These are phyloP conservation scores for Plectosphaerella plurivora DNA, from an alignment of 2,329 filamentous ascomycete genomes.

Conservation along the genomic window DNA sequence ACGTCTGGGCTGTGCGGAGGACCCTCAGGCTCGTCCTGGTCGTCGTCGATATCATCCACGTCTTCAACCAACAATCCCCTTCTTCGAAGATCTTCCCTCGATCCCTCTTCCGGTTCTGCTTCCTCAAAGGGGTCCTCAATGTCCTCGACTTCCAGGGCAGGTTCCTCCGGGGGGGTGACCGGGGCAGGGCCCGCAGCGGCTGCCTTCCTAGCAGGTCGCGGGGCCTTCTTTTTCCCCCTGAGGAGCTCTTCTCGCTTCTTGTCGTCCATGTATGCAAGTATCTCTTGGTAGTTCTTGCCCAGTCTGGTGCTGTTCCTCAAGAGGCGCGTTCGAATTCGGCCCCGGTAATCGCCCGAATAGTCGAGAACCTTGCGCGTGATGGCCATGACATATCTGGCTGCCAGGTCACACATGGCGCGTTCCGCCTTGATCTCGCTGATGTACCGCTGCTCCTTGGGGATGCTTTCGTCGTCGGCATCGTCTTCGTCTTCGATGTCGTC, in stretches of 20 bases:
- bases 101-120: conserved; percentile 53
- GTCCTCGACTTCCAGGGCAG: conserved; percentile 37
- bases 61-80: conserved; percentile 52
- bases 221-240: conserved; percentile 29
- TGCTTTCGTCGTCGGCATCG: conserved; percentile 49
- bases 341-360: conserved; percentile 50
- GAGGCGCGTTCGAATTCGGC: conserved; percentile 65
- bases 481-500: conserved; percentile 54
- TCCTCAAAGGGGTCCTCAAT: conserved; percentile 36
- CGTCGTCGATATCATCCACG: conserved; percentile 38
- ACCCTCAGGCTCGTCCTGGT: conserved; percentile 13
- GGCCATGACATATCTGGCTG: conserved; percentile 78
- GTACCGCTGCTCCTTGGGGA: conserved; percentile 54
- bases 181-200: conserved; percentile 25
- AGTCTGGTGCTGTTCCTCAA: conserved; percentile 75
- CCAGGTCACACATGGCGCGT: conserved; percentile 78
- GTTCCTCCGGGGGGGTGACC: conserved; percentile 36
- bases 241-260: conserved; percentile 48
- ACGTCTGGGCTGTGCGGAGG: conserved; percentile 12
- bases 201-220: conserved; percentile 35
- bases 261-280: conserved; percentile 75
- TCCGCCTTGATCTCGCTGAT: conserved; percentile 72
- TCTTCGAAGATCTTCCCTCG: conserved; percentile 50
- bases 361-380: conserved; percentile 74
- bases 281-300: conserved; percentile 80